Evolutionary conservation across 176 grass and related monocot genomes (phyloP).

Genomic region (Bromus sterilis): DNA sequence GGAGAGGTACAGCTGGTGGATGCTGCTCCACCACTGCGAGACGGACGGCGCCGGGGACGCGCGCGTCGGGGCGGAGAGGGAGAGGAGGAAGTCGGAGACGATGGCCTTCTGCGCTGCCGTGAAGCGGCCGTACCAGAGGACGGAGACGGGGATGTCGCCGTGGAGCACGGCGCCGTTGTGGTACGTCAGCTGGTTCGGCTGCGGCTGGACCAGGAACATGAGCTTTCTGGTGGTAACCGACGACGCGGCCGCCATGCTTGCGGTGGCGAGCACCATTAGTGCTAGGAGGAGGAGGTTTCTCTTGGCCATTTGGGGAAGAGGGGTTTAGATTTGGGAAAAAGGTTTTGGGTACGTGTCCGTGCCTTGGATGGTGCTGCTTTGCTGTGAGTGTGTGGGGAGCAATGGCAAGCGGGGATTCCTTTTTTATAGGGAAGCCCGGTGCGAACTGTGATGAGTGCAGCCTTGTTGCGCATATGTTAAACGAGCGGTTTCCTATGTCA

Average conservation of each 20-base stretch:
- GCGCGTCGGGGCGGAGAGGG: slow-evolving; percentile 14
- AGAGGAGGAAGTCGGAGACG: slow-evolving; percentile 67
- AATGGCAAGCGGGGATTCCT: background rate
- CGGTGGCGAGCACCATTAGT: slow-evolving; percentile 2
- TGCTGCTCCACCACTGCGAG: slow-evolving; percentile 53
- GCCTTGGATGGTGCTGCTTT: background rate
- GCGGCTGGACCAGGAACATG: slow-evolving; percentile 31
- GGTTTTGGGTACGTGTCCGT: background rate
- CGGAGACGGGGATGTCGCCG: slow-evolving; percentile 45
- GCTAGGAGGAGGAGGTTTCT: background rate
- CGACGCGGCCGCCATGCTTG: background rate
- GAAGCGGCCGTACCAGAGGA: slow-evolving; percentile 67
- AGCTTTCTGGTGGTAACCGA: slow-evolving; percentile 34
- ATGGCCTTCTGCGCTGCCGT: slow-evolving; percentile 47
- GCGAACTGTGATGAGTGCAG: background rate
- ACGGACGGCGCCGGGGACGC: slow-evolving; percentile 27
- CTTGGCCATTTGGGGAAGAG: slow-evolving; percentile 9
- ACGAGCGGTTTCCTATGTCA: background rate
- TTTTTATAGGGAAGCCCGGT: slow-evolving; percentile 1
- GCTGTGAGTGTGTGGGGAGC: background rate
- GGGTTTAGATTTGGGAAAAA: background rate
- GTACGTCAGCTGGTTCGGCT: slow-evolving; percentile 50
- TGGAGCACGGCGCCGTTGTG: slow-evolving; percentile 54
- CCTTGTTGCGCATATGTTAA: background rate
- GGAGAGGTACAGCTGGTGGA: slow-evolving; percentile 39